Evolutionary conservation across 1,284 basidiomycete genomes (phyloP).

Genomic region (Trichosporon sp.): DNA sequence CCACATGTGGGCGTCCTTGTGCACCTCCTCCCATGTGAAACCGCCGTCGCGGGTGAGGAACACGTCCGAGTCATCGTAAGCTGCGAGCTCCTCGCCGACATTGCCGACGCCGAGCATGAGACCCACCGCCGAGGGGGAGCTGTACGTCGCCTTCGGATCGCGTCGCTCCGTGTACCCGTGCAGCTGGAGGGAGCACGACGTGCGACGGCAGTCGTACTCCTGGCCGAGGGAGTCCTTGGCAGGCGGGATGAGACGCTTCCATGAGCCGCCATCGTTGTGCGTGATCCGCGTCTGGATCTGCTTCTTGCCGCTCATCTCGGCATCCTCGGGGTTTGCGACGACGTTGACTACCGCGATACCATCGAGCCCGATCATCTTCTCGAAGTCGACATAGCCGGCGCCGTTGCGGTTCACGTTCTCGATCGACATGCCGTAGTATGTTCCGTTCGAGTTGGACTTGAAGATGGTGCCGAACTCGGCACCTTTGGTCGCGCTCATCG

Average conservation of each 20-base stretch:
- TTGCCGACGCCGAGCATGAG: constrained; percentile 97
- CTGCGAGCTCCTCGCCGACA: constrained; percentile 78
- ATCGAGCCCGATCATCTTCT: constrained; percentile 95
- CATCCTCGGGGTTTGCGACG: constrained; percentile 72
- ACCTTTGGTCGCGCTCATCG: constrained; percentile 73
- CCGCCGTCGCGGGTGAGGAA: constrained; percentile 96
- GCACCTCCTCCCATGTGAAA: constrained; percentile 97
- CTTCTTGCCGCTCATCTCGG: constrained; percentile 73
- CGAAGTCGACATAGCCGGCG: constrained; percentile 90
- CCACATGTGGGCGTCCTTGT: constrained; percentile 97
- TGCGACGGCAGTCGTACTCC: constrained; percentile 71
- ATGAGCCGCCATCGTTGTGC: constrained; percentile 92
- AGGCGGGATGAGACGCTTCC: constrained; percentile 82
- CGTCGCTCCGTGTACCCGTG: constrained; percentile 94
- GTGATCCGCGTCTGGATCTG: constrained; percentile 83
- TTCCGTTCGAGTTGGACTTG: constrained; percentile 95
- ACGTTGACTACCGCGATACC: constrained; percentile 93
- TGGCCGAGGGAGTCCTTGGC: constrained; percentile 73
- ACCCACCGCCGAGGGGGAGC: constrained; percentile 86
- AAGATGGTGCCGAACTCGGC: constrained; percentile 90
- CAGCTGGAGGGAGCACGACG: constrained; percentile 82
- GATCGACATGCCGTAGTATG: constrained; percentile 85
- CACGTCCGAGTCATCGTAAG: constrained; percentile 87
- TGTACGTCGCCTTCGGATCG: constrained; percentile 88
- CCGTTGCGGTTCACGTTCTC: constrained; percentile 88